Evolutionary conservation across 140 eudicot species (phyloP).

Genomic region (Cichorium intybus): DNA sequence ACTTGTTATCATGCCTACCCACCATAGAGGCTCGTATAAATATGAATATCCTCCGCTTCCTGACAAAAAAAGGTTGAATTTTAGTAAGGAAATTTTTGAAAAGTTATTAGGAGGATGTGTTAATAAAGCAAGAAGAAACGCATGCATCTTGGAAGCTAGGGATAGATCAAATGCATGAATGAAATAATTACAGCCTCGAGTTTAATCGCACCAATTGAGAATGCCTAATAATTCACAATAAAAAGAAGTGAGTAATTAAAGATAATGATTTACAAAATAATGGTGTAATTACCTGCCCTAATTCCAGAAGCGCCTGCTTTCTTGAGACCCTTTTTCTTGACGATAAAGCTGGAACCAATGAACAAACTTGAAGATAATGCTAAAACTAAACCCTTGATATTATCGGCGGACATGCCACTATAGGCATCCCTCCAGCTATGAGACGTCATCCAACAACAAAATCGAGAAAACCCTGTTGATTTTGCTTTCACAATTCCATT

Average conservation of each 20-base stretch:
- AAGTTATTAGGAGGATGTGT: neutral
- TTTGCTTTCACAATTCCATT: neutral
- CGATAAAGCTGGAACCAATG: conserved; percentile 81
- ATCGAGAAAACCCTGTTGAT: neutral
- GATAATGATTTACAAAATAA: neutral
- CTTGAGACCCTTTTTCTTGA: conserved; percentile 83
- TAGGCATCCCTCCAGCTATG: conserved; percentile 53
- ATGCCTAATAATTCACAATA: neutral
- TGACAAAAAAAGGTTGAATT: conserved; percentile 9
- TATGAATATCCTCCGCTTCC: conserved; percentile 60
- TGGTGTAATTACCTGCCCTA: conserved; percentile 51
- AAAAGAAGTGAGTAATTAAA: neutral
- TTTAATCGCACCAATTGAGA: too few species aligned
- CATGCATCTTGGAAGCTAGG: neutral
- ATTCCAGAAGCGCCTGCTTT: conserved; percentile 79
- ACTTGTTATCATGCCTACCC: conserved; percentile 66
- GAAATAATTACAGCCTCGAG: too few species aligned
- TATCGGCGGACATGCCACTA: conserved; percentile 85
- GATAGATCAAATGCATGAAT: too few species aligned
- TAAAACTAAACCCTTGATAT: conserved; percentile 71
- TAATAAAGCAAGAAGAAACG: neutral
- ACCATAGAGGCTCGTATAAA: conserved; percentile 56
- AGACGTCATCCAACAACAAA: conserved; percentile 25
- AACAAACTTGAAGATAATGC: conserved; percentile 83
- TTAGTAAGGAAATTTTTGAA: neutral